Evolutionary conservation across 352 stramenopile species (phyloP).

Genomic region (Phytophthora idaei): DNA sequence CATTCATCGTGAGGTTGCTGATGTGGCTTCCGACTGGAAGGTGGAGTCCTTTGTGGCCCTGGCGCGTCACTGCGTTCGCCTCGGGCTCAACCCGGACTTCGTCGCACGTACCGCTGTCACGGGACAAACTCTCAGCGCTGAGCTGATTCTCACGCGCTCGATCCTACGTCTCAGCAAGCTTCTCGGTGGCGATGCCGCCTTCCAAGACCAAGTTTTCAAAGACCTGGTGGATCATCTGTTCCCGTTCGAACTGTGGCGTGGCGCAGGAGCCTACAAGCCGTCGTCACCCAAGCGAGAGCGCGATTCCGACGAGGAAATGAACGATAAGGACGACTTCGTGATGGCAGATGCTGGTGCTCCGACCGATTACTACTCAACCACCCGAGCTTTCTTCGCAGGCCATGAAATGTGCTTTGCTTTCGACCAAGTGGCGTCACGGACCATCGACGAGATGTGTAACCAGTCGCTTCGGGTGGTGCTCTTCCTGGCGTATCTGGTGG

Average conservation of each 20-base stretch:
- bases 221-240: constrained; percentile 66
- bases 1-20: constrained; percentile 63
- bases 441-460: constrained; percentile 68
- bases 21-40: constrained; percentile 64
- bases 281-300: constrained; percentile 28
- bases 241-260: constrained; percentile 46
- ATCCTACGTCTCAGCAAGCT: constrained; percentile 68
- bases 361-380: constrained; percentile 44
- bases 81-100: constrained; percentile 38
- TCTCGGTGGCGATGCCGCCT: constrained; percentile 47
- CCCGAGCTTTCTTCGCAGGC: constrained; percentile 45
- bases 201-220: constrained; percentile 61
- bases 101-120: constrained; percentile 8
- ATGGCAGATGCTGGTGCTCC: constrained; percentile 24
- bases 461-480: constrained; percentile 70
- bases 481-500: constrained; percentile 65
- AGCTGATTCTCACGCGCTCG: constrained; percentile 56
- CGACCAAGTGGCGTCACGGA: constrained; percentile 59
- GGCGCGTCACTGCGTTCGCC: constrained; percentile 64
- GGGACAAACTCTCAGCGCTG: constrained; percentile 31
- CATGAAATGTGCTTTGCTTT: constrained; percentile 67
- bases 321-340: constrained; percentile 15
- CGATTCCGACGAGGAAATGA: constrained; percentile 42
- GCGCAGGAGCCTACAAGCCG: constrained; percentile 26
- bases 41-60: constrained; percentile 74